Evolutionary conservation across 768 basidiomycete genomes (phyloP).

Genomic region (Dioszegia hungarica): DNA sequence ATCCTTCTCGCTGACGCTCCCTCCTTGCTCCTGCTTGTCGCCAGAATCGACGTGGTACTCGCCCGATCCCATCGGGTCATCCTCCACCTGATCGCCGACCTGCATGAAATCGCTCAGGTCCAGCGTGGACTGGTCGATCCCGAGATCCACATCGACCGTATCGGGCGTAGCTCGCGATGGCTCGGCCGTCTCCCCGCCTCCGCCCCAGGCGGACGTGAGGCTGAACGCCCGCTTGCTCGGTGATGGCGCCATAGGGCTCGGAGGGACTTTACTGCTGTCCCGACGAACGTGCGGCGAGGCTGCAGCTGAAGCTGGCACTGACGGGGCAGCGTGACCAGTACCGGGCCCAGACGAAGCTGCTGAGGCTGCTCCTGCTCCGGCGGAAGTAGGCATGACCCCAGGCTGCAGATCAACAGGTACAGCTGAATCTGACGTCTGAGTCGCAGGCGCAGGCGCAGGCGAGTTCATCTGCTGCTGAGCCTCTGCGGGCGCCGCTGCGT

Average conservation of each 20-base stretch:
- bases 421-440: not conserved
- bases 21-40: not conserved
- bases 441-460: not conserved
- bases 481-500: not conserved
- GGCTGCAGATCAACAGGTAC: conserved; percentile 1
- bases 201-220: conserved; percentile 34
- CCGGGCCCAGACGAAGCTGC: not conserved
- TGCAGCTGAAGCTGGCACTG: not conserved
- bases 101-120: conserved; percentile 36
- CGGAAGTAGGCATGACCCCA: too few species aligned
- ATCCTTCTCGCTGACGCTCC: conserved; percentile 13
- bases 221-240: conserved; percentile 11
- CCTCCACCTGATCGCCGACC: conserved; percentile 3
- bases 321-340: not conserved
- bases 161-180: not conserved
- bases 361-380: too few species aligned
- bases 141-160: not conserved
- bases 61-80: not conserved
- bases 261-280: not conserved
- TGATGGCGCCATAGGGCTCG: not conserved
- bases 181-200: not conserved
- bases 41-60: conserved; percentile 6
- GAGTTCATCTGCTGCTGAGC: not conserved
- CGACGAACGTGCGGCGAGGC: not conserved
- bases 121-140: conserved; percentile 19